Evolutionary conservation across 106 monocot genomes (phyloP), one percentile per base, ranked within the genome.

Genomic region (Acanthochlamys bracteata): DNA sequence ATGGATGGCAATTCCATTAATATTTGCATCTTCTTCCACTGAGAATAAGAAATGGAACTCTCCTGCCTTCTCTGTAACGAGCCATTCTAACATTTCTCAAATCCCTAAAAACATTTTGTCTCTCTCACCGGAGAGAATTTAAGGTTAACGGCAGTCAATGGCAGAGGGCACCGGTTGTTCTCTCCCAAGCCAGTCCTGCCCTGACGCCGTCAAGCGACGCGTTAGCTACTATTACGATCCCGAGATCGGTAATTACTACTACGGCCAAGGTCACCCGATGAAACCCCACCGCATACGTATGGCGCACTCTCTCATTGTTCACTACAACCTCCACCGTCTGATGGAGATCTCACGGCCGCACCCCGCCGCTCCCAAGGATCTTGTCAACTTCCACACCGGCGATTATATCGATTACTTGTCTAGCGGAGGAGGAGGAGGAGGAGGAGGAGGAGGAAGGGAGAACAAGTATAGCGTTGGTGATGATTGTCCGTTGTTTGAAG

Each of bases 211-310:
- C 49, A 65, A 52, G 65, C 46, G 65, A 8, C 46, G 49, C 17
- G 65, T 65, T 46, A 51, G 51, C 65, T 65, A 65, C 65, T 65
- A 51, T 24, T 65, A 65, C 51, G 65, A 65, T 21, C 65, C 65
- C n/a, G 21, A 7, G n/a, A 52, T 65, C 9, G 65, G 65, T 24
- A 25, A 65, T 24, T 53, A 65, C 49, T 65, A 51, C 65, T 65
- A 65, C 24, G 49, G 49, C 7, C 65, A 65, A 25, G 65, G 65
- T 25, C 65, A 65, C 24, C 65, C 65, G 21, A 65, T 65, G 65
- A 65, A 65, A 51, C 65, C 65, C 49, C 65, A 65, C 49, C 65
- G 65, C 0, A 65, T 65, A 21, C 22, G 51, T 0, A 65, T 65
- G 49, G 49, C 65, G 11, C 65, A 65, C 14, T 23, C 41, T 16